Evolutionary conservation across 495 filamentous ascomycete genomes (phyloP).

Genomic region (Astrothelium subdiscretum): DNA sequence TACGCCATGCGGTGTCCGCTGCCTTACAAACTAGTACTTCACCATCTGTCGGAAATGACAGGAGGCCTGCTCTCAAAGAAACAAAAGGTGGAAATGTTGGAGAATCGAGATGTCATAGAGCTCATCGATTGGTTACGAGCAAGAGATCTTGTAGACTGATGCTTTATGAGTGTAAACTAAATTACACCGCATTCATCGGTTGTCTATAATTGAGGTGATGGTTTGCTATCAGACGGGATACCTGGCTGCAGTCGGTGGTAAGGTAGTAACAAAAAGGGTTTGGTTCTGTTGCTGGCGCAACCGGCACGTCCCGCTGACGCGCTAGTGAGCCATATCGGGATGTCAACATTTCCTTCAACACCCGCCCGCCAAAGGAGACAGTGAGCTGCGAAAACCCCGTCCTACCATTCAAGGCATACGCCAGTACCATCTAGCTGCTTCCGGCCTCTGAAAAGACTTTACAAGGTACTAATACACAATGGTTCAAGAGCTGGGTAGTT

Average conservation of each 20-base stretch:
- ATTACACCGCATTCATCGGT: too few species aligned
- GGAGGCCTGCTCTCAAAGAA: conserved; percentile 37
- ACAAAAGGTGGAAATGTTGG: conserved; percentile 40
- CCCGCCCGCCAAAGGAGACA: too few species aligned
- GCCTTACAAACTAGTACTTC: conserved; percentile 46
- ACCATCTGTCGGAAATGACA: conserved; percentile 56
- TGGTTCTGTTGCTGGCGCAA: not conserved
- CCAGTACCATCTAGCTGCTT: not conserved
- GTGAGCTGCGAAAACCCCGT: not conserved
- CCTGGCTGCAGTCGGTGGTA: too few species aligned
- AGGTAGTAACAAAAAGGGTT: not conserved
- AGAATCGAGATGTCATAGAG: conserved; percentile 42
- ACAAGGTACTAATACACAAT: conserved; percentile 8
- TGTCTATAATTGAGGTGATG: too few species aligned
- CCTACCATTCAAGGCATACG: not conserved
- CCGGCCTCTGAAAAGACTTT: not conserved
- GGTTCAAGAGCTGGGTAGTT: conserved; percentile 30
- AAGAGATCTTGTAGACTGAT: not conserved
- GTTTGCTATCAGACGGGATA: too few species aligned
- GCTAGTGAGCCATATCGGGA: too few species aligned
- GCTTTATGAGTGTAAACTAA: too few species aligned
- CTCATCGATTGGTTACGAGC: conserved; percentile 37
- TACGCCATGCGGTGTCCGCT: conserved; percentile 39
- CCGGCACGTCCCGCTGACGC: not conserved
- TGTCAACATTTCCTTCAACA: too few species aligned